Percentiles rank a stretch among this genome's conserved stretches.
phyloP scores from a whole-genome alignment of 371 early-diverging fungal species.

The Apophysomyces sp. region DNA sequence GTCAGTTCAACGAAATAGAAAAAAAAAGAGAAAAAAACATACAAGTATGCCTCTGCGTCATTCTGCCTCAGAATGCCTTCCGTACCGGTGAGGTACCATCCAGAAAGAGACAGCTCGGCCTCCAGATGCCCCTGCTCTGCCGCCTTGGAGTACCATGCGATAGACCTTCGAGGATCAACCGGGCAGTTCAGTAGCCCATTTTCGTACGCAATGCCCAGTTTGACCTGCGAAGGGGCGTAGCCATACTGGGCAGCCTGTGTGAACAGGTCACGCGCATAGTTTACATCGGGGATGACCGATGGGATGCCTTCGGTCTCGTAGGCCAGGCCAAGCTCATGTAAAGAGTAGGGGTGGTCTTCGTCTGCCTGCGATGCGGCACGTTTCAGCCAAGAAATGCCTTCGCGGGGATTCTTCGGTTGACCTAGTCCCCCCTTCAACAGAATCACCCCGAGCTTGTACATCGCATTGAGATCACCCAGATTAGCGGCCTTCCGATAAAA shows the following conservation, averaged over 20 bases:
- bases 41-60: constrained; percentile 80
- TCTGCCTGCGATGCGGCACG: constrained; percentile 88
- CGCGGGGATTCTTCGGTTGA: constrained; percentile 69
- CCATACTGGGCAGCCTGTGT: constrained; percentile 91
- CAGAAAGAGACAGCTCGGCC: constrained; percentile 81
- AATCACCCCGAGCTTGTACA: constrained; percentile 93
- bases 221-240: constrained; percentile 91
- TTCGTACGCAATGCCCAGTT: constrained; percentile 93
- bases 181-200: constrained; percentile 90
- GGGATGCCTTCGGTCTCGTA: constrained; percentile 84
- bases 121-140: constrained; percentile 87
- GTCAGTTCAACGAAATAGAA: not conserved
- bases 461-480: constrained; percentile 90
- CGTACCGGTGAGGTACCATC: constrained; percentile 90
- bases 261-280: constrained; percentile 88
- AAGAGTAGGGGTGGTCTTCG: constrained; percentile 87
- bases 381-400: constrained; percentile 92
- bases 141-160: constrained; percentile 95
- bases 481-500: constrained; percentile 95
- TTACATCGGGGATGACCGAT: constrained; percentile 76
- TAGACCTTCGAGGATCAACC: constrained; percentile 86
- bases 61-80: constrained; percentile 78
- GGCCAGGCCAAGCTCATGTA: constrained; percentile 89
- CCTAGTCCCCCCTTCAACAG: constrained; percentile 77
- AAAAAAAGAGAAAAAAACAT: not conserved